These are phyloP conservation scores for Beauveria sp. DNA, from an alignment of 2,329 filamentous ascomycete genomes.

Conservation along the genomic window DNA sequence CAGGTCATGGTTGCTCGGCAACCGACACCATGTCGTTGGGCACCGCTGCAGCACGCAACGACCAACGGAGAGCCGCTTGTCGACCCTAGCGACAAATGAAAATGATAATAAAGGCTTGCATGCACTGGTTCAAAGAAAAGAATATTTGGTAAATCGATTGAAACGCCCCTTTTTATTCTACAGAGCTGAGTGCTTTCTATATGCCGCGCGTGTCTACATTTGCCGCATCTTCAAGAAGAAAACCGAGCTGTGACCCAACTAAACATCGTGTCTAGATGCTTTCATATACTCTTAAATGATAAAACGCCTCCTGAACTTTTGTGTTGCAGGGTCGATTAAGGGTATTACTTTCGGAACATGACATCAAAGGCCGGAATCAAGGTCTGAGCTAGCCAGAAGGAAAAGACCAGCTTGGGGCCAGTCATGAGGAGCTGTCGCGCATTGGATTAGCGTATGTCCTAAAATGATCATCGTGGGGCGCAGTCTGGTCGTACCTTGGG, in stretches of 20 bases:
- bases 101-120: background rate
- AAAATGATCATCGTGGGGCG: background rate
- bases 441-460: slow-evolving; percentile 15
- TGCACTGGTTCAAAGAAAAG: background rate
- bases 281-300: background rate
- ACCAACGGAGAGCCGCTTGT: background rate
- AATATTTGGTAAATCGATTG: background rate
- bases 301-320: background rate
- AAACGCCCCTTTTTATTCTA: slow-evolving; percentile 11
- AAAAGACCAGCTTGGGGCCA: slow-evolving; percentile 97
- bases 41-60: background rate
- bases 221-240: slow-evolving; percentile 7
- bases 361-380: slow-evolving; percentile 84
- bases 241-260: background rate
- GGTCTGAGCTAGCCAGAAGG: slow-evolving; percentile 98
- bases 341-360: slow-evolving; percentile 31
- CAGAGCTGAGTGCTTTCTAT: slow-evolving; percentile 12
- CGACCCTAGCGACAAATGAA: background rate
- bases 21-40: background rate
- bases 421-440: slow-evolving; percentile 77
- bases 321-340: background rate
- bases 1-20: slow-evolving; percentile 8
- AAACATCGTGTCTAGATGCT: slow-evolving; percentile 4
- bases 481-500: slow-evolving; percentile 58
- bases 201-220: slow-evolving; percentile 5